Evolutionary conservation across 1,284 basidiomycete species (phyloP).

Genomic region (Leccinum pallidistipes): DNA sequence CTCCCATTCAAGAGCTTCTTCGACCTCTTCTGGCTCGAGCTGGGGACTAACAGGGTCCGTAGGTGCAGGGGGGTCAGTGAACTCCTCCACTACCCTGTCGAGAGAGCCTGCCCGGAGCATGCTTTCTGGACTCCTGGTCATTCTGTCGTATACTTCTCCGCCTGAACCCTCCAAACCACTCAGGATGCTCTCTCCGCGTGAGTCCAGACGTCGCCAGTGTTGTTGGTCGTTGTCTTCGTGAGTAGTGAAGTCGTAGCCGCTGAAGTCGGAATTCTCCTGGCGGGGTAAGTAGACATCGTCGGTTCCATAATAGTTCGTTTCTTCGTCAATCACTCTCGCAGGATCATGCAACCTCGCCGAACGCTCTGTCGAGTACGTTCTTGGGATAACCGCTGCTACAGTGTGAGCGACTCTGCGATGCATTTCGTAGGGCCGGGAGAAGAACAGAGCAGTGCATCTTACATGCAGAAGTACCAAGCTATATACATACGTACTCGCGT

Average conservation of each 20-base stretch:
- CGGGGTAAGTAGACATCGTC: conserved; percentile 11
- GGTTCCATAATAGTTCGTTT: conserved; percentile 14
- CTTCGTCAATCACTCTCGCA: conserved; percentile 12
- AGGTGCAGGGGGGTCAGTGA: conserved; percentile 14
- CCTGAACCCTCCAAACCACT: conserved; percentile 30
- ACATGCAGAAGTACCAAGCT: conserved; percentile 12
- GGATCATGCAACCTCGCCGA: conserved; percentile 21
- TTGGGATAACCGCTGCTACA: conserved; percentile 30
- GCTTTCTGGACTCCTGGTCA: conserved; percentile 34
- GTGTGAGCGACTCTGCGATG: conserved; percentile 36
- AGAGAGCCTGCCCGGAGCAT: conserved; percentile 36
- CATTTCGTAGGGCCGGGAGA: conserved; percentile 18
- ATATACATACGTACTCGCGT: conserved; percentile 20
- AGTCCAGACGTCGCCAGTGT: conserved; percentile 34
- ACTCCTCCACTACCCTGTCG: conserved; percentile 48
- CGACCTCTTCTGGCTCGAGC: conserved; percentile 30
- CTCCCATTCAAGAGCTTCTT: conserved; percentile 50
- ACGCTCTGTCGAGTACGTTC: conserved; percentile 20
- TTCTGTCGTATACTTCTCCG: conserved; percentile 25
- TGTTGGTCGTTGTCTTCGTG: conserved; percentile 26
- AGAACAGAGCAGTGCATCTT: conserved; percentile 4
- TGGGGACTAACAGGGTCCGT: conserved; percentile 5
- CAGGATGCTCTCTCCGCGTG: conserved; percentile 34
- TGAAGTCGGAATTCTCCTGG: conserved; percentile 17
- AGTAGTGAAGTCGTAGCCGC: conserved; percentile 24